A percentile compares a stretch with the other conserved stretches of the same genome.
Evolutionary conservation across 768 basidiomycete species (phyloP).

Genomic region (Fibroporia radiculosa): DNA sequence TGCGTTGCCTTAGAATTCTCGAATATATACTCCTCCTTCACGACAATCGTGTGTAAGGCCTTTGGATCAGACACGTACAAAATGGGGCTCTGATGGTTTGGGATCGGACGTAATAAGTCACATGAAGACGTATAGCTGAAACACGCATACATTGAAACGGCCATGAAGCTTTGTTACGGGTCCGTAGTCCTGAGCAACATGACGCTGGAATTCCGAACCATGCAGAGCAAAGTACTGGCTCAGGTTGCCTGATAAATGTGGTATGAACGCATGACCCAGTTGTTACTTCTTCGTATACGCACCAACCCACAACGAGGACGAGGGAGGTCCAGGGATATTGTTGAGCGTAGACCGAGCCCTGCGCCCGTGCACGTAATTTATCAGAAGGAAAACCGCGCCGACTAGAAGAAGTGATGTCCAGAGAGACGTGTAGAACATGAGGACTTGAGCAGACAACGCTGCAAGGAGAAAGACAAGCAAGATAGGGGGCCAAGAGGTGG

Average conservation of each 20-base stretch:
- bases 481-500: too few relatives aligned
- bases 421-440: too few relatives aligned
- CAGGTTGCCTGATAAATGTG: constrained; percentile 7
- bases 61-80: constrained; percentile 39
- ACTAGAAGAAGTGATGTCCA: too few relatives aligned
- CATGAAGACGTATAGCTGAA: background rate
- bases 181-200: constrained; percentile 24
- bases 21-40: constrained; percentile 42
- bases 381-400: too few relatives aligned
- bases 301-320: constrained; percentile 10
- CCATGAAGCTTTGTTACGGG: constrained; percentile 39
- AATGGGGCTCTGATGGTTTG: constrained; percentile 7
- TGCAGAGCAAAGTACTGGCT: constrained; percentile 5
- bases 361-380: too few relatives aligned
- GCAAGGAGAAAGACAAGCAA: too few relatives aligned
- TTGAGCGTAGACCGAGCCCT: constrained; percentile 12
- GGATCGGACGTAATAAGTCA: background rate
- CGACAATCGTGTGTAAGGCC: constrained; percentile 39
- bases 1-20: constrained; percentile 40
- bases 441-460: too few relatives aligned
- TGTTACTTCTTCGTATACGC: background rate
- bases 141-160: constrained; percentile 38
- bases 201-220: constrained; percentile 6
- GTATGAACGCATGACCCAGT: background rate
- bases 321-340: constrained; percentile 12